Conservation (phyloP, 139 green algal genomes). For the Desmodesmus armatus region DNA sequence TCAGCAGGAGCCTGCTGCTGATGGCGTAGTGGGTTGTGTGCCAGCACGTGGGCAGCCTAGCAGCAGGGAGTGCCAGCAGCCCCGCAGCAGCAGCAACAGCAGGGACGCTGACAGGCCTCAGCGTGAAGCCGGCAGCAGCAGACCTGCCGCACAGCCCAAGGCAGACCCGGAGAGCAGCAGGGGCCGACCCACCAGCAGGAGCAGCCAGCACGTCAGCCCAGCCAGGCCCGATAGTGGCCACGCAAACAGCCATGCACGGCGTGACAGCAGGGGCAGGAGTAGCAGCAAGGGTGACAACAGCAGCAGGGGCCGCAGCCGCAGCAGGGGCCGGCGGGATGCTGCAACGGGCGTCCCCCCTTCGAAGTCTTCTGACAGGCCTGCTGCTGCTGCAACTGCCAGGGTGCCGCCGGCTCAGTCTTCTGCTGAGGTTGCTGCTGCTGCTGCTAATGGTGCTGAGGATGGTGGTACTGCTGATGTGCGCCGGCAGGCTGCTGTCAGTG, state of each 20-base stretch:
- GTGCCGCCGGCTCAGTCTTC: background rate
- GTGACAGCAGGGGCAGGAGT: constrained; percentile 1
- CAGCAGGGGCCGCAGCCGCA: constrained; percentile 21
- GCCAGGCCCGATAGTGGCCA: background rate
- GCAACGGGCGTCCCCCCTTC: background rate
- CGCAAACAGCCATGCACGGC: background rate
- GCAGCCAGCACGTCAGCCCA: background rate
- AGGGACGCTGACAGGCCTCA: too few relatives aligned
- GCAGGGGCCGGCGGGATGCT: background rate
- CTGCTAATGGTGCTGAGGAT: background rate
- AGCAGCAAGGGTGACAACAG: constrained; percentile 19
- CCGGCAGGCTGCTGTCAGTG: too few relatives aligned
- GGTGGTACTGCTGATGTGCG: too few relatives aligned
- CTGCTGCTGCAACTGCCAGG: too few relatives aligned
- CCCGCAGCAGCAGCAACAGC: too few relatives aligned
- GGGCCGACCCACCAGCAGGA: background rate
- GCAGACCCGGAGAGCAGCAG: too few relatives aligned
- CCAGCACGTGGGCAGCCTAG: too few relatives aligned
- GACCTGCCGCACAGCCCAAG: too few relatives aligned
- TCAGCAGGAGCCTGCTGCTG: too few relatives aligned
- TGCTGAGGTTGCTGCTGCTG: background rate
- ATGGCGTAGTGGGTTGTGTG: too few relatives aligned
- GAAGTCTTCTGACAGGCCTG: background rate
- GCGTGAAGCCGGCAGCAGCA: too few relatives aligned
- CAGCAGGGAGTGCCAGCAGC: too few relatives aligned